Evolutionary conservation across 305 asterid species (phyloP), one percentile per base, ranked within the genome.

Genomic region (Withania somnifera): DNA sequence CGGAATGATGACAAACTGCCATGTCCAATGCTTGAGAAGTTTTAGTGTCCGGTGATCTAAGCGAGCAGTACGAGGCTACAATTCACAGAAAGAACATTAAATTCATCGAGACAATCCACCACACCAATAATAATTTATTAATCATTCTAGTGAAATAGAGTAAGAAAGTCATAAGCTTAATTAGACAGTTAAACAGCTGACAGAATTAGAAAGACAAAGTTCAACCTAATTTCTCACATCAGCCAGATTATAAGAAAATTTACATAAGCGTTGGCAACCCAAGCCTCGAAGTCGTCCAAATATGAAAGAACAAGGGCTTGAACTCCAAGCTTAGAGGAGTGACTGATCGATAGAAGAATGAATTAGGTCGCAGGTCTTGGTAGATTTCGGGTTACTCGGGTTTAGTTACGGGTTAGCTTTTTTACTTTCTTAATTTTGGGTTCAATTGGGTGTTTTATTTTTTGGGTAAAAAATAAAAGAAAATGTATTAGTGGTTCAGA

Each of bases 1-100:
- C 98, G 98, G 98, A 87, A 92, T 84, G 66, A 90, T 69, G 51
- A 95, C 96, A 84, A 95, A 95, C 83, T 95, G 97, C 99, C 95
- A 93, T 2, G 97, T 92, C 96, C 95, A 93, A 66, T 91, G 77
- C 85, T 93, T 91, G 57, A 95, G 90, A 82, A 87, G 93, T 68
- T 82, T 88, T 86, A 93, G 66, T 8, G 96, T 92, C 77, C 73
- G 91, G 78, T 90, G 93, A 87, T 95, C 89, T 89, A 95, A 84
- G 86, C 76, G 95, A 68, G 90, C 88, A 85, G 84, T 92, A 3
- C 82, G 88, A 50, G 97, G 94, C 97, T 93, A 95, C 91, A 89
- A 54, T 85, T 82, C 61, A 56, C 64, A 45, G 81, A 66, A 64
- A 64, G 50, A 30, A 13, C 36, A 80, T 30, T 50, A 80, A 24